A percentile compares a stretch with the other conserved stretches of the same genome.
These are phyloP conservation scores for Crithidia thermophila DNA, from an alignment of 208 protist genomes.

Conservation along the genomic window DNA sequence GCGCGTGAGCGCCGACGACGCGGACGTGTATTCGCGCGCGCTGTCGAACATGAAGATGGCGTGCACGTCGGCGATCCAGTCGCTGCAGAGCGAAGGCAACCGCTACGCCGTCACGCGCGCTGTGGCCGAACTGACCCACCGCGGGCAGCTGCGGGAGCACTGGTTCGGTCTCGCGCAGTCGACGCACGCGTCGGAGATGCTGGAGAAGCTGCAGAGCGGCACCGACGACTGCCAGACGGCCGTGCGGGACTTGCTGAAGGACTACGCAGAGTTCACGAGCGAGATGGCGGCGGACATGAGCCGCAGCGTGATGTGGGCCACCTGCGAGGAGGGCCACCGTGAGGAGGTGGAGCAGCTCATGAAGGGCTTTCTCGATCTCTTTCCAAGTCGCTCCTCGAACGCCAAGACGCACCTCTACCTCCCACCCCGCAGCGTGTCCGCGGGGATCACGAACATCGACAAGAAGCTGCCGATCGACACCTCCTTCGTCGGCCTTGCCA, in stretches of 20 bases:
- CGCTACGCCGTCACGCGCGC: conserved; percentile 71
- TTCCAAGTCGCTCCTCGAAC: conserved; percentile 20
- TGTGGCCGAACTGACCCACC: conserved; percentile 58
- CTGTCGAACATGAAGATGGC: conserved; percentile 73
- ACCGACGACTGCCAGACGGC: conserved; percentile 32
- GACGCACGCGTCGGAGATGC: conserved; percentile 54
- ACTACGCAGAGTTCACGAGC: conserved; percentile 43
- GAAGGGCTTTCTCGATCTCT: conserved; percentile 41
- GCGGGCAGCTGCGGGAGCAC: conserved; percentile 66
- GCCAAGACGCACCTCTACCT: conserved; percentile 37
- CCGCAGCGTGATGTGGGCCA: conserved; percentile 76
- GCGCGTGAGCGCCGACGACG: conserved; percentile 52
- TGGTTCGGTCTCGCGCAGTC: conserved; percentile 81
- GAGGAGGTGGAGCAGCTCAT: conserved; percentile 60
- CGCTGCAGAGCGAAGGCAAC: conserved; percentile 72
- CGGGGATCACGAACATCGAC: conserved; percentile 27
- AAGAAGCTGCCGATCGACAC: conserved; percentile 85
- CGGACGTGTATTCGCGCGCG: conserved; percentile 70
- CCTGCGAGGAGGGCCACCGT: conserved; percentile 71
- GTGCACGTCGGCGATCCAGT: conserved; percentile 70
- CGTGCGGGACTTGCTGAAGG: conserved; percentile 42
- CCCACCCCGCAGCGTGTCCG: conserved; percentile 6
- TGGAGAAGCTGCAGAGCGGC: conserved; percentile 70
- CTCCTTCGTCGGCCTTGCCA: conserved; percentile 71
- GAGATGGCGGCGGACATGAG: conserved; percentile 53